A percentile compares a stretch with the other conserved stretches of the same genome.
Conservation (phyloP, 139 green algal genomes). For the Gonium pectorale region DNA sequence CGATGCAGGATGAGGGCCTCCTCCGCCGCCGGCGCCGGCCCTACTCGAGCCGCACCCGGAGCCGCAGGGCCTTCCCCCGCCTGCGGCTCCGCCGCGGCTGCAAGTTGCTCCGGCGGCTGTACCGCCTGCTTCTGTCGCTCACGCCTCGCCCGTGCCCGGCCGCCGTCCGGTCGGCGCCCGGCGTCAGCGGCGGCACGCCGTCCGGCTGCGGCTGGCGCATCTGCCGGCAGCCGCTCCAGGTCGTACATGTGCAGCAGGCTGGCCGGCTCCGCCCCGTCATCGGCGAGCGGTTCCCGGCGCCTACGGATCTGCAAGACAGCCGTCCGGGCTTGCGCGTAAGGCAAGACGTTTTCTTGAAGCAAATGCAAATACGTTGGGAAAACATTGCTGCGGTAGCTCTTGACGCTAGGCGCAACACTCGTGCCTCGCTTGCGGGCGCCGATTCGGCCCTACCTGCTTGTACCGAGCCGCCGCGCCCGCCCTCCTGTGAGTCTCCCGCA, state of each 20-base stretch:
- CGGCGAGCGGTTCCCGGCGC: neutral
- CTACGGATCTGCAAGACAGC: slow-evolving; percentile 36
- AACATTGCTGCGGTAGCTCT: too few relatives aligned
- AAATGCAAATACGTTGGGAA: too few relatives aligned
- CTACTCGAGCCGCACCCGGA: too few relatives aligned
- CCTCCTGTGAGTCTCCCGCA: slow-evolving; percentile 16
- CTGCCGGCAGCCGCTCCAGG: slow-evolving; percentile 26
- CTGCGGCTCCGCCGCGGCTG: neutral
- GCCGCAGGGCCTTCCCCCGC: too few relatives aligned
- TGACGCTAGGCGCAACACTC: too few relatives aligned
- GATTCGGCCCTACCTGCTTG: slow-evolving; percentile 48
- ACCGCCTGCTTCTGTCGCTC: neutral
- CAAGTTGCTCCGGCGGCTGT: neutral
- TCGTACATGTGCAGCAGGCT: slow-evolving; percentile 38
- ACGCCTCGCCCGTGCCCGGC: neutral
- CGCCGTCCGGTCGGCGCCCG: neutral
- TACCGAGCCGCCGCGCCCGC: slow-evolving; percentile 18
- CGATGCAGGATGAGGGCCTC: slow-evolving; percentile 34
- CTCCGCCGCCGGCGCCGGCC: neutral
- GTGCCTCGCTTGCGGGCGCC: too few relatives aligned
- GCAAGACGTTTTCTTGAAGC: too few relatives aligned
- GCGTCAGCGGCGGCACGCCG: neutral
- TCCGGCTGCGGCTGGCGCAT: neutral
- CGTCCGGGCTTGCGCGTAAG: too few relatives aligned
- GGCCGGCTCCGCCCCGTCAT: neutral